Percentiles rank a stretch among this genome's conserved stretches.
Conservation (phyloP, 352 stramenopile genomes). For the Aphanomyces invadans region DNA sequence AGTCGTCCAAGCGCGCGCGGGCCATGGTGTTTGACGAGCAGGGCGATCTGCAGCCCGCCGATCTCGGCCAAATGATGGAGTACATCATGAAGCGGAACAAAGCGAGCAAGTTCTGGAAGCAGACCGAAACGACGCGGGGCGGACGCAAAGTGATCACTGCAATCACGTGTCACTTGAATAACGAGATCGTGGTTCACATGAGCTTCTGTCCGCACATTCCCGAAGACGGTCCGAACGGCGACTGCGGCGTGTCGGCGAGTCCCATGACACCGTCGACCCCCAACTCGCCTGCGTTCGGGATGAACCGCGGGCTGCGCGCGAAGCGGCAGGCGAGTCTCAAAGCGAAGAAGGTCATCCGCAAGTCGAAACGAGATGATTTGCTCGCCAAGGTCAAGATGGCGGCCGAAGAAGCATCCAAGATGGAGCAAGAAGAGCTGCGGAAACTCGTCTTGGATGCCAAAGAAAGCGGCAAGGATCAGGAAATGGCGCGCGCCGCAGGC, state of each 20-base stretch:
- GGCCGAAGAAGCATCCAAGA: slow-evolving; percentile 77
- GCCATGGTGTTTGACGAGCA: slow-evolving; percentile 61
- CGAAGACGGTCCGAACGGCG: slow-evolving; percentile 69
- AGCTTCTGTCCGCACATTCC: slow-evolving; percentile 73
- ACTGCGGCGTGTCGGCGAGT: slow-evolving; percentile 68
- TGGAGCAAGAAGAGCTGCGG: slow-evolving; percentile 84
- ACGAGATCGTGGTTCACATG: slow-evolving; percentile 76
- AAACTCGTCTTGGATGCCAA: slow-evolving; percentile 64
- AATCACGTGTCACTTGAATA: slow-evolving; percentile 81
- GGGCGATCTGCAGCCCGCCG: slow-evolving; percentile 74
- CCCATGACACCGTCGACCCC: slow-evolving; percentile 83
- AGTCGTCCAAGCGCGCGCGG: slow-evolving; percentile 70
- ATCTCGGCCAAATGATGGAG: slow-evolving; percentile 85
- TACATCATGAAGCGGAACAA: slow-evolving; percentile 84
- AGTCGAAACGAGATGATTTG: slow-evolving; percentile 65
- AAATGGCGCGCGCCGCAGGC: slow-evolving; percentile 57
- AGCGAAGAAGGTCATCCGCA: slow-evolving; percentile 81
- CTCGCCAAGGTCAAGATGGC: slow-evolving; percentile 79
- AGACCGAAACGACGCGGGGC: slow-evolving; percentile 72
- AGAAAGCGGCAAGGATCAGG: slow-evolving; percentile 74
- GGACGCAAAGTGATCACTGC: slow-evolving; percentile 80
- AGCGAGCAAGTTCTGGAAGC: slow-evolving; percentile 86
- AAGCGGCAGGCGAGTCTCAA: slow-evolving; percentile 53
- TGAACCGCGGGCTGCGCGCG: slow-evolving; percentile 51
- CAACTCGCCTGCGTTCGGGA: slow-evolving; percentile 64